Base-by-base conservation (phyloP, 108 stramenopile genomes). In the Stephanodiscus minutulus region DNA sequence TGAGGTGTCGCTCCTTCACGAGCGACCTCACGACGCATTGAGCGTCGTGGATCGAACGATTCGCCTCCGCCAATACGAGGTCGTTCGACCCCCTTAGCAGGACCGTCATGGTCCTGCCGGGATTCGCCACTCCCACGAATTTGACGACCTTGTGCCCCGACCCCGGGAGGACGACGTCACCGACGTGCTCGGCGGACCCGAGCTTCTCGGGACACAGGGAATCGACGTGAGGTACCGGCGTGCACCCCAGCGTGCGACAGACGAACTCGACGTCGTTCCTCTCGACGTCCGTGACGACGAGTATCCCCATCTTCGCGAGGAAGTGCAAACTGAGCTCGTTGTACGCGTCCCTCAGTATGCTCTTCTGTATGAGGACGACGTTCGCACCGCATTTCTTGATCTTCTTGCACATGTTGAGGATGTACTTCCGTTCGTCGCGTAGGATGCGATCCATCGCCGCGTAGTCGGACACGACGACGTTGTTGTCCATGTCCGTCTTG, bases 401-500 rank as follows among this genome's bases (percentile, higher is more conserved):
- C 70, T 93, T 90, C 83, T 98, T 98, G 87, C 98, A 98, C 57
- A 93, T 81, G 53, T 84, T 83, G 70, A 98, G 86, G 68, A 98
- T 93, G 82, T 96, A 91, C 74, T 98, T 99, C 39, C 98, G 87
- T 83, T 99, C 98, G 68, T 98, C 98, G 22, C 97, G 87, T 15
- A 99, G 85, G 61, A 99, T 95, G 17, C 99, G 95, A 83, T 99
- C 99, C 99, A 99, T 99, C 72, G 97, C 95, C 33, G 97, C 96
- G 79, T 99, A 99, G 81, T 99, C 99, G 15, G 84, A 86, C 28
- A 99, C 97, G 20, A 99, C 97, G 31, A 98, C 97, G 68, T 91
- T 98, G 86, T 98, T 98, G 90, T 99, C 99, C 96, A 99, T 99
- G 83, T 99, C 99, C 12, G 98, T 98, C 84, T 99, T 99, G 70